phyloP scores from a whole-genome alignment of 2,329 filamentous ascomycete genomes.

The Aspergillus flavus region DNA sequence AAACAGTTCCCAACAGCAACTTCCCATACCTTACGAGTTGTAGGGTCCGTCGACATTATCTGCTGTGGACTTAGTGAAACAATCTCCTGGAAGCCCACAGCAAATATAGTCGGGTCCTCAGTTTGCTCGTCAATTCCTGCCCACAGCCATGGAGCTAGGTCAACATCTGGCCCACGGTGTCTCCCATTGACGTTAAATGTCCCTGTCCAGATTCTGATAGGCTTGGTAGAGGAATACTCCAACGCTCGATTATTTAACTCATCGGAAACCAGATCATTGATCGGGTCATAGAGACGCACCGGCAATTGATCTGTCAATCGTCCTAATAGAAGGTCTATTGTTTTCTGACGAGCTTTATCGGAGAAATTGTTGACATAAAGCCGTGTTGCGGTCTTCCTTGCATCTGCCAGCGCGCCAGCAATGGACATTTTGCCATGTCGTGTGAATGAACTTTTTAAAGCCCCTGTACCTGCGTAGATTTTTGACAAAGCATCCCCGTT shows the following conservation, averaged over 20 bases:
- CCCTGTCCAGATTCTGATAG: slow-evolving; percentile 79
- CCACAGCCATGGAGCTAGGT: slow-evolving; percentile 84
- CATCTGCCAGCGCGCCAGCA: slow-evolving; percentile 90
- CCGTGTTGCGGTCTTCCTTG: slow-evolving; percentile 88
- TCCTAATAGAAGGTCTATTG: slow-evolving; percentile 89
- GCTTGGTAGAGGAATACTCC: slow-evolving; percentile 75
- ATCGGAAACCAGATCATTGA: slow-evolving; percentile 83
- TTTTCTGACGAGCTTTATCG: slow-evolving; percentile 89
- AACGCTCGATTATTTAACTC: slow-evolving; percentile 68
- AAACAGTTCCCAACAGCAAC: slow-evolving; percentile 74
- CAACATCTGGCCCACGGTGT: slow-evolving; percentile 73
- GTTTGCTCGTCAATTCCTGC: slow-evolving; percentile 57
- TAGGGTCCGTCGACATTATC: slow-evolving; percentile 97
- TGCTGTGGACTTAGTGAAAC: slow-evolving; percentile 97
- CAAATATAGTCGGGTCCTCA: slow-evolving; percentile 78
- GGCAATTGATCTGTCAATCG: slow-evolving; percentile 79
- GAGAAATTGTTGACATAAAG: slow-evolving; percentile 98
- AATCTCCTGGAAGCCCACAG: slow-evolving; percentile 95
- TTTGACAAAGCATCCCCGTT: slow-evolving; percentile 92
- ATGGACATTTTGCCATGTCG: slow-evolving; percentile 94
- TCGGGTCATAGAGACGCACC: slow-evolving; percentile 87
- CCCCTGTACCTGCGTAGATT: slow-evolving; percentile 95
- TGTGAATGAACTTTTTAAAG: slow-evolving; percentile 93
- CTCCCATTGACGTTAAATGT: slow-evolving; percentile 96
- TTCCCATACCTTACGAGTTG: slow-evolving; percentile 84